Evolutionary conservation across 768 basidiomycete species (phyloP).

Genomic region (Favolaschia claudopus): DNA sequence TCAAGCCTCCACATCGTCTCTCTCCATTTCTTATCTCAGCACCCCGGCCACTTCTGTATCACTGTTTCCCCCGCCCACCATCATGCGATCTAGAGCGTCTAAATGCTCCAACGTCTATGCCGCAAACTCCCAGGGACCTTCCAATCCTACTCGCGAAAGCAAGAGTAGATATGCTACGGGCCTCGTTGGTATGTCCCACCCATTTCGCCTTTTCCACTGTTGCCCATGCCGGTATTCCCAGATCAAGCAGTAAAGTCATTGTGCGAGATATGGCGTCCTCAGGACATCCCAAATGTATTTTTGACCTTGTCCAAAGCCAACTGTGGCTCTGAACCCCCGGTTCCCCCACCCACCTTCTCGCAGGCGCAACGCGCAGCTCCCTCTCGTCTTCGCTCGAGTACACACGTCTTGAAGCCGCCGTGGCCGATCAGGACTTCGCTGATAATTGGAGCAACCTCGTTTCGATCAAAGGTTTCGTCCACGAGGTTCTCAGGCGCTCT

Average conservation of each 20-base stretch:
- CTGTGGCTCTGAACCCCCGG: constrained; percentile 28
- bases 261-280: constrained; percentile 81
- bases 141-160: constrained; percentile 37
- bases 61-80: constrained; percentile 51
- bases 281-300: constrained; percentile 74
- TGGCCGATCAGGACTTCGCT: constrained; percentile 29
- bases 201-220: background rate
- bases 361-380: constrained; percentile 51
- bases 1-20: too few relatives aligned
- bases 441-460: constrained; percentile 49
- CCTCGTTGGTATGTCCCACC: constrained; percentile 69
- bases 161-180: constrained; percentile 74
- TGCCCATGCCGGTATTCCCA: constrained; percentile 39
- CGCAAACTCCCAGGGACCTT: constrained; percentile 42
- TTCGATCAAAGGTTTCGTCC: constrained; percentile 81
- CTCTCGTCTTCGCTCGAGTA: constrained; percentile 47
- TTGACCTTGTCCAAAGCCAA: constrained; percentile 43
- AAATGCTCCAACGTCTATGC: constrained; percentile 26
- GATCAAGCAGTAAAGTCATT: constrained; percentile 83
- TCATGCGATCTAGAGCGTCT: constrained; percentile 42
- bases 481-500: constrained; percentile 88
- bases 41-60: constrained; percentile 66
- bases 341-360: constrained; percentile 9
- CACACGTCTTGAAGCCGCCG: constrained; percentile 26
- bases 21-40: constrained; percentile 56